phyloP scores from a whole-genome alignment of 73 alveolate species.

The Paraurostyla sp. region DNA sequence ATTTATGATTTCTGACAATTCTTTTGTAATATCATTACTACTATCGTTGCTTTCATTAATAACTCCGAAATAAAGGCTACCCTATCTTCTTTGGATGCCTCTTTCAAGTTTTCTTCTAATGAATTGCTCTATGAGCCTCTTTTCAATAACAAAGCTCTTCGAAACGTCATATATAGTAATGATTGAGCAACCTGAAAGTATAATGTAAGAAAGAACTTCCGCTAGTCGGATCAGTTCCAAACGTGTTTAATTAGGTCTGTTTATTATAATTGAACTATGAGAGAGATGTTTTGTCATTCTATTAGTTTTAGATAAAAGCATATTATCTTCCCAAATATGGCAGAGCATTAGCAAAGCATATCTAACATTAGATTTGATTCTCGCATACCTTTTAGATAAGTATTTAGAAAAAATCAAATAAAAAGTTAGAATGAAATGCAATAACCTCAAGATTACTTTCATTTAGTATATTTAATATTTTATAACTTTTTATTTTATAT shows the following conservation, averaged over 20 bases:
- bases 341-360: neutral
- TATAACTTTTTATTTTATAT: neutral
- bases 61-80: neutral
- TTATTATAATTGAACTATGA: neutral
- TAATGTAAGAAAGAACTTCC: neutral
- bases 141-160: neutral
- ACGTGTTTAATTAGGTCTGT: neutral
- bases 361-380: neutral
- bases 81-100: neutral
- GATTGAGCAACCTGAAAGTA: neutral
- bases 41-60: neutral
- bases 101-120: neutral
- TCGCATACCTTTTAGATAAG: neutral
- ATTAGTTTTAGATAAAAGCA: neutral
- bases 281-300: slow-evolving; percentile 5
- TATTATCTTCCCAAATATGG: neutral
- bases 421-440: neutral
- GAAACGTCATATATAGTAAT: neutral
- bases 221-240: neutral
- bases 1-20: neutral
- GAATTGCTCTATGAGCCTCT: neutral
- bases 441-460: neutral
- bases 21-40: too few species aligned
- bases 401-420: neutral
- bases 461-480: neutral